Percentiles rank a stretch among this genome's conserved stretches.
Evolutionary conservation across 805 yeast species (phyloP).

Genomic region (Yamadazyma tumulicola): DNA sequence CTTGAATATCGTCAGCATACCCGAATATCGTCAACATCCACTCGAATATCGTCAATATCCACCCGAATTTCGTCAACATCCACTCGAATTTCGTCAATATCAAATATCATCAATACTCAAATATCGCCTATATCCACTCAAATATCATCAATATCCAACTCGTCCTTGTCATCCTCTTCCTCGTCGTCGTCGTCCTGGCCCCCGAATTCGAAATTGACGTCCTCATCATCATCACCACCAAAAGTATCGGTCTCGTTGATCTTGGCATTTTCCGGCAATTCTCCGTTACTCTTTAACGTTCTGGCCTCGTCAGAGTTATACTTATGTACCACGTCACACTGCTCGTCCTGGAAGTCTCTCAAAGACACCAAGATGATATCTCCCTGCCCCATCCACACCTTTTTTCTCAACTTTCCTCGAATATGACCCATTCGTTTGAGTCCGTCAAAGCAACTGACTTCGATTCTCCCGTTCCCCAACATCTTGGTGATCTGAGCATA

Average conservation of each 20-base stretch:
- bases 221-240: slow-evolving; percentile 95
- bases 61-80: too few relatives aligned
- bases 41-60: too few relatives aligned
- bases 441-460: slow-evolving; percentile 94
- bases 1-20: too few relatives aligned
- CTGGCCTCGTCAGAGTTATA: slow-evolving; percentile 98
- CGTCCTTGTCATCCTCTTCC: slow-evolving; percentile 63
- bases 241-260: slow-evolving; percentile 97
- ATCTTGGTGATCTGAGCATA: slow-evolving; percentile 97
- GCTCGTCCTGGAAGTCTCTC: slow-evolving; percentile 98
- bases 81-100: too few relatives aligned
- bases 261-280: slow-evolving; percentile 94
- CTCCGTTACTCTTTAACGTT: slow-evolving; percentile 91
- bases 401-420: slow-evolving; percentile 98
- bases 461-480: slow-evolving; percentile 98
- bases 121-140: too few relatives aligned
- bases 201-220: slow-evolving; percentile 97
- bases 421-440: slow-evolving; percentile 93
- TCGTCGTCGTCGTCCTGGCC: slow-evolving; percentile 79
- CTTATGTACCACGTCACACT: slow-evolving; percentile 96
- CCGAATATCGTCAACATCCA: too few relatives aligned
- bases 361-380: slow-evolving; percentile 93
- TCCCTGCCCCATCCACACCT: slow-evolving; percentile 99
- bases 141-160: slow-evolving; percentile 92
- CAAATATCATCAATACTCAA: too few relatives aligned